Evolutionary conservation across 2,329 filamentous ascomycete genomes (phyloP).

Genomic region (Neospermospora avenae): DNA sequence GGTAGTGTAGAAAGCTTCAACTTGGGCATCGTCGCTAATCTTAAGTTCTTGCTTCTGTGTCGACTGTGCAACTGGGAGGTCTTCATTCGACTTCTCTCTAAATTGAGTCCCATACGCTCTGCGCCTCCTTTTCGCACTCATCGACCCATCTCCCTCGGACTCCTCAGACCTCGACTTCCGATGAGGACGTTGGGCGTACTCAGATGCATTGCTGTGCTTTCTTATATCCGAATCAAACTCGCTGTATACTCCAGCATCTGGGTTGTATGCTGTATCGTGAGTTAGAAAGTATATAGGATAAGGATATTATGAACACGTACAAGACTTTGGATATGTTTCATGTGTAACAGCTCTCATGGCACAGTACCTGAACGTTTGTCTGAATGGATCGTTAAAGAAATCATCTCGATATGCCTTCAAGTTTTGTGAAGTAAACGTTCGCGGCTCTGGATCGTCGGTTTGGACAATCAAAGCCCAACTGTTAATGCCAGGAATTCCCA

Average conservation of each 20-base stretch:
- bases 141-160: constrained; percentile 26
- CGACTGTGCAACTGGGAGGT: constrained; percentile 12
- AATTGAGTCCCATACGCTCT: constrained; percentile 11
- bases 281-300: too few relatives aligned
- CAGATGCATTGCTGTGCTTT: constrained; percentile 20
- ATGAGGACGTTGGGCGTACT: constrained; percentile 12
- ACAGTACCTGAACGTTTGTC: neutral
- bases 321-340: neutral
- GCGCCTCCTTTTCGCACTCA: constrained; percentile 24
- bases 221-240: constrained; percentile 20
- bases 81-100: constrained; percentile 21
- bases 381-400: constrained; percentile 20
- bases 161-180: constrained; percentile 25
- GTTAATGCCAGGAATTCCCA: constrained; percentile 20
- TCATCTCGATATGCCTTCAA: constrained; percentile 20
- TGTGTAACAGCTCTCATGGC: neutral
- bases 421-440: constrained; percentile 24
- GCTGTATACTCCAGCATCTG: constrained; percentile 18
- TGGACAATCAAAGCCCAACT: constrained; percentile 29
- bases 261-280: constrained; percentile 17
- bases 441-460: constrained; percentile 26
- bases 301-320: neutral
- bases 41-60: neutral
- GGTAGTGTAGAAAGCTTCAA: neutral
- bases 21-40: neutral